Evolutionary conservation across 2,329 filamentous ascomycete genomes (phyloP), one percentile per base, ranked within the genome.

Genomic region (Colletotrichum sp.): DNA sequence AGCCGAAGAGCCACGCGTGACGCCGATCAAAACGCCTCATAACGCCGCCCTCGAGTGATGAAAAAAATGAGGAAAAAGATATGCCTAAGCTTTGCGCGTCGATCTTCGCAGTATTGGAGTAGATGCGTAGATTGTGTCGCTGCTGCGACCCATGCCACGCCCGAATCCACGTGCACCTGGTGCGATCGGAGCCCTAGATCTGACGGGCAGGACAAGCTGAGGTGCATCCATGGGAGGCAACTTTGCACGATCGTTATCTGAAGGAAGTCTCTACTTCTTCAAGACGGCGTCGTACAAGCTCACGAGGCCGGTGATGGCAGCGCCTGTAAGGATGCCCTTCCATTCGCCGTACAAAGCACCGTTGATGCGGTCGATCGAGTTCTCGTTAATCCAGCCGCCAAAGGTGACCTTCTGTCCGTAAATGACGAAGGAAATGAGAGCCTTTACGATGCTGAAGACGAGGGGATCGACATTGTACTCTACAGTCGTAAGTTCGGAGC

Each of bases 361-460:
- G 79, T 93, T 90, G 77, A 97, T 92, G 71, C 90, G 89, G 69
- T 86, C 86, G 65, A 95, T 92, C 8, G 92, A 91, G 18, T 87
- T 84, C 32, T 89, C 86, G 74, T 91, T 88, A 74, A 95, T 87
- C 69, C 92, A 87, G 36, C 93, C 93, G 64, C 90, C 87, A 72
- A 93, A 90, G 64, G 89, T 91, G 67, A 90, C 89, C 39, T 91
- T 91, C 82, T 93, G 92, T 12, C 90, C 91, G 82, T 96, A 98
- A 21, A 98, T 93, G 39, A 96, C 90, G 84, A 94, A 98, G 9
- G 94, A 93, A 75, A 96, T 85, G 71, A 99, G 83, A 0, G 94
- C 96, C 88, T 98, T 98, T 80, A 92, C 92, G 73, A 99, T 93
- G 87, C 96, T 98, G 86, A 98, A 99, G 26, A 93, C 94, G 82